Evolutionary conservation across 768 basidiomycete genomes (phyloP).

Genomic region (Leccinum imitatum): DNA sequence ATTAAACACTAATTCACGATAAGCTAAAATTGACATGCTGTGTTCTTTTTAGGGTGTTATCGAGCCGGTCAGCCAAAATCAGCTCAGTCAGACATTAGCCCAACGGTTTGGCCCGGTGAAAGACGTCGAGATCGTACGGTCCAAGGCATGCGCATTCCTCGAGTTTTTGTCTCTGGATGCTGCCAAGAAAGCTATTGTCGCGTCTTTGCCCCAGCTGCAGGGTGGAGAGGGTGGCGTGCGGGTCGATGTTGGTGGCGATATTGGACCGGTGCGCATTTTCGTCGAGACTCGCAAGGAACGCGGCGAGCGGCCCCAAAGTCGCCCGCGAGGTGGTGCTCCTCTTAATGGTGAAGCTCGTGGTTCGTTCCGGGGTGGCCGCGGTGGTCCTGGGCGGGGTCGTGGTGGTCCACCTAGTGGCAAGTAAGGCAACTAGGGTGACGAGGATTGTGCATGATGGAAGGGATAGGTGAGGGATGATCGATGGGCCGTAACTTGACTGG

Average conservation of each 20-base stretch:
- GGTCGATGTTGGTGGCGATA: constrained; percentile 63
- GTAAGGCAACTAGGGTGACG: constrained; percentile 15
- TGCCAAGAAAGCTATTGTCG: constrained; percentile 82
- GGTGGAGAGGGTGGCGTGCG: constrained; percentile 92
- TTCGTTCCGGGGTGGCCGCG: constrained; percentile 47
- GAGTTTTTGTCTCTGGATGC: constrained; percentile 78
- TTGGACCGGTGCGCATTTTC: constrained; percentile 53
- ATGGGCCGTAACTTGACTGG: constrained; percentile 7
- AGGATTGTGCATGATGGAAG: constrained; percentile 3
- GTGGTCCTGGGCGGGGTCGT: constrained; percentile 44
- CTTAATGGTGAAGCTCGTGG: constrained; percentile 47
- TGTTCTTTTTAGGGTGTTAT: constrained; percentile 59
- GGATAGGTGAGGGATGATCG: background rate
- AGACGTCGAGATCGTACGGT: constrained; percentile 84
- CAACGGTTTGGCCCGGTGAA: constrained; percentile 78
- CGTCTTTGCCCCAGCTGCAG: constrained; percentile 59
- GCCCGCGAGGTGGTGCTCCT: constrained; percentile 63
- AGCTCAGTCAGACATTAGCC: constrained; percentile 51
- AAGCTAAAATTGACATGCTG: background rate
- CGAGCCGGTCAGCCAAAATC: constrained; percentile 55
- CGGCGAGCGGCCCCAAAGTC: constrained; percentile 67
- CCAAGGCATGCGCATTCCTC: constrained; percentile 91
- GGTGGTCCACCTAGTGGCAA: constrained; percentile 33
- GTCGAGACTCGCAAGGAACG: constrained; percentile 93
- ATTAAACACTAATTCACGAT: background rate